phyloP scores from a whole-genome alignment of 2,329 filamentous ascomycete species.

The Ophiostoma himal-ulmi region DNA sequence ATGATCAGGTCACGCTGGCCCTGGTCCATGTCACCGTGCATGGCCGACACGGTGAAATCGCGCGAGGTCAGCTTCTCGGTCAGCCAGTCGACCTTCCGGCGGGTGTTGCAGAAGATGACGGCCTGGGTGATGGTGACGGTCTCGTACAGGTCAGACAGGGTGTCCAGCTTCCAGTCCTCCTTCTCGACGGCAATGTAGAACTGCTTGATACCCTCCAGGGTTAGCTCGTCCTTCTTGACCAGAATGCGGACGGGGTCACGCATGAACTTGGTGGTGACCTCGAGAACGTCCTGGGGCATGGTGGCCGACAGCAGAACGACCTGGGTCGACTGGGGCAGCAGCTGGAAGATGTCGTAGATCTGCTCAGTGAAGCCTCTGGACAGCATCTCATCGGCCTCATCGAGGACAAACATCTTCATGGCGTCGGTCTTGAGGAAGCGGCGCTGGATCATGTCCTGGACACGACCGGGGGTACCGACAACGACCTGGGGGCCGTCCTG shows the following conservation, averaged over 20 bases:
- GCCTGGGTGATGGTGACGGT: slow-evolving; percentile 99
- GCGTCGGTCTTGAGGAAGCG: slow-evolving; percentile 92
- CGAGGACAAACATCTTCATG: slow-evolving; percentile 99
- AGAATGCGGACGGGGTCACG: slow-evolving; percentile 97
- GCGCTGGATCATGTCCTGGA: slow-evolving; percentile 99
- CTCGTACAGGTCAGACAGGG: slow-evolving; percentile 97
- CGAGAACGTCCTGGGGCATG: slow-evolving; percentile 97
- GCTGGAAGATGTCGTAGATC: slow-evolving; percentile 99
- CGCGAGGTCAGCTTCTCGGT: slow-evolving; percentile 97
- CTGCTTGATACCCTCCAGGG: slow-evolving; percentile 99
- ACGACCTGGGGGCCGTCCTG: slow-evolving; percentile 95
- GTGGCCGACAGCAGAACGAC: slow-evolving; percentile 97
- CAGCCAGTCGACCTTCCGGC: slow-evolving; percentile 99
- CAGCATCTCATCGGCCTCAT: slow-evolving; percentile 99
- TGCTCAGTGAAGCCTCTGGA: slow-evolving; percentile 99
- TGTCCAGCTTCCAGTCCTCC: slow-evolving; percentile 99
- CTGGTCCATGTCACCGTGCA: slow-evolving; percentile 99
- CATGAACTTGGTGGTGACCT: slow-evolving; percentile 99
- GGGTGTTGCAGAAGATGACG: slow-evolving; percentile 99
- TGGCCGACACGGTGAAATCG: slow-evolving; percentile 98
- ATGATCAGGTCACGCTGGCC: slow-evolving; percentile 97
- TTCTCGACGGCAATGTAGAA: slow-evolving; percentile 99
- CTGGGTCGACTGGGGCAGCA: slow-evolving; percentile 95
- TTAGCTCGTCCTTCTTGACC: slow-evolving; percentile 99
- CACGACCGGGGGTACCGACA: slow-evolving; percentile 95